Percentiles rank a stretch among this genome's conserved stretches.
phyloP scores from a whole-genome alignment of 2,329 filamentous ascomycete genomes.

The Xylariaceae sp. region DNA sequence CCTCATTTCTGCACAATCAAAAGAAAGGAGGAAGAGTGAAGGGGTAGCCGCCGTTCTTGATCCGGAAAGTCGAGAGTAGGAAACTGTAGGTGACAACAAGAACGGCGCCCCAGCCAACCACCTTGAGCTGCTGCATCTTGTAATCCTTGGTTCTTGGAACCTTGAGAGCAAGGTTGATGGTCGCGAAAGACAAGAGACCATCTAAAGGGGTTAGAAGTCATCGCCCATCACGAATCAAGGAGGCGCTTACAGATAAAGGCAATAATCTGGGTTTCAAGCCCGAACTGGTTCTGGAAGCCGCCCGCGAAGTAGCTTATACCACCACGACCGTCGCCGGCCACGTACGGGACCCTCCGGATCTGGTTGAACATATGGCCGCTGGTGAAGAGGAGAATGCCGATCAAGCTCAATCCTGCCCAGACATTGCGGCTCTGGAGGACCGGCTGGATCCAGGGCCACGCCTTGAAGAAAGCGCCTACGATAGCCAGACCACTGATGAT shows the following conservation, averaged over 20 bases:
- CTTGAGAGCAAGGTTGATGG: slow-evolving; percentile 85
- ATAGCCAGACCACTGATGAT: slow-evolving; percentile 63
- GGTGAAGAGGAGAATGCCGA: slow-evolving; percentile 85
- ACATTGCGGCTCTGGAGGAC: slow-evolving; percentile 83
- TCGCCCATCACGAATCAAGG: slow-evolving; percentile 2
- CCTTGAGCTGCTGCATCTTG: slow-evolving; percentile 70
- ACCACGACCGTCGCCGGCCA: slow-evolving; percentile 74
- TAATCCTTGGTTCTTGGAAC: slow-evolving; percentile 79
- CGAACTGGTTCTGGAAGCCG: slow-evolving; percentile 90
- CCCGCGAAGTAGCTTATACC: slow-evolving; percentile 84
- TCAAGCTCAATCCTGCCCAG: slow-evolving; percentile 85
- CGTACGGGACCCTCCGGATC: slow-evolving; percentile 92
- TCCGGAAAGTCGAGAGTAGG: slow-evolving; percentile 83
- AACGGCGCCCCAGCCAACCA: slow-evolving; percentile 70
- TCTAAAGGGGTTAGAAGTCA: slow-evolving; percentile 27
- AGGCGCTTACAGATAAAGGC: slow-evolving; percentile 86
- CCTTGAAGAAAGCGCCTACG: slow-evolving; percentile 60
- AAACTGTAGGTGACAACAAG: slow-evolving; percentile 87
- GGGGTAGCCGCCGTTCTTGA: slow-evolving; percentile 92
- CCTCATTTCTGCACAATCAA: too few relatives aligned
- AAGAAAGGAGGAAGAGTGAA: slow-evolving; percentile 90
- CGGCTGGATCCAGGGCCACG: slow-evolving; percentile 72
- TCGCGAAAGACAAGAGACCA: slow-evolving; percentile 77
- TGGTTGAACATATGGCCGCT: slow-evolving; percentile 99
- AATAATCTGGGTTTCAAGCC: slow-evolving; percentile 90